Evolutionary conservation across 2,329 filamentous ascomycete species (phyloP).

Genomic region (Cercospora sesami): DNA sequence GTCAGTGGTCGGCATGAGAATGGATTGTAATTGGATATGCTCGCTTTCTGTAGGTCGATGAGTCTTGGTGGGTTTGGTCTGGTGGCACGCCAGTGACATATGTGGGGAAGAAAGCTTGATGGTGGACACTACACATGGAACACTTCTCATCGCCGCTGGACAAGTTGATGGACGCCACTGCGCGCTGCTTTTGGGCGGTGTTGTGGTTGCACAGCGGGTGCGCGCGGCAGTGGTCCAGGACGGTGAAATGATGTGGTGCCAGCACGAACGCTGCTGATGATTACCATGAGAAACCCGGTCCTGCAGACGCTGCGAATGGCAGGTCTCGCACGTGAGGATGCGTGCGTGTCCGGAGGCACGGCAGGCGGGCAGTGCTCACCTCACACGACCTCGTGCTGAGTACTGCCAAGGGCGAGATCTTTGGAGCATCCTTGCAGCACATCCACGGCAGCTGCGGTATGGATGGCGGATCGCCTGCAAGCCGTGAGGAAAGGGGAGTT

Average conservation of each 20-base stretch:
- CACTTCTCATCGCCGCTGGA: neutral
- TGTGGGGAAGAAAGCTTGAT: neutral
- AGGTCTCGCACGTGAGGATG: neutral
- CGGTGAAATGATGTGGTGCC: neutral
- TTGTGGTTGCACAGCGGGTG: neutral
- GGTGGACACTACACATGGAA: neutral
- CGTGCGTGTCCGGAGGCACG: neutral
- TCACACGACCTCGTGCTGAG: neutral
- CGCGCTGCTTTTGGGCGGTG: neutral
- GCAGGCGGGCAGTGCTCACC: conserved; percentile 9
- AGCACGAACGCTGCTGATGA: neutral
- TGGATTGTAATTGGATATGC: neutral
- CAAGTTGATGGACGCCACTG: neutral
- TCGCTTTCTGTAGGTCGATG: neutral
- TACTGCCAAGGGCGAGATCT: neutral
- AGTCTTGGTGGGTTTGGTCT: neutral
- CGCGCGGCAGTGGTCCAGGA: neutral
- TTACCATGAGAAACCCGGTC: neutral
- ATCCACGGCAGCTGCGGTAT: conserved; percentile 6
- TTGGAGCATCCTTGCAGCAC: conserved; percentile 15
- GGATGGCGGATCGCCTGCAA: neutral
- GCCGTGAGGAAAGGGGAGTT: neutral
- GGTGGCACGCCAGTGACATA: neutral
- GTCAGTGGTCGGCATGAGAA: neutral
- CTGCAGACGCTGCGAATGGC: neutral